A percentile compares a stretch with the other conserved stretches of the same genome.
Conservation (phyloP, 1,284 basidiomycete genomes). For the Xerocomus nothofagi region DNA sequence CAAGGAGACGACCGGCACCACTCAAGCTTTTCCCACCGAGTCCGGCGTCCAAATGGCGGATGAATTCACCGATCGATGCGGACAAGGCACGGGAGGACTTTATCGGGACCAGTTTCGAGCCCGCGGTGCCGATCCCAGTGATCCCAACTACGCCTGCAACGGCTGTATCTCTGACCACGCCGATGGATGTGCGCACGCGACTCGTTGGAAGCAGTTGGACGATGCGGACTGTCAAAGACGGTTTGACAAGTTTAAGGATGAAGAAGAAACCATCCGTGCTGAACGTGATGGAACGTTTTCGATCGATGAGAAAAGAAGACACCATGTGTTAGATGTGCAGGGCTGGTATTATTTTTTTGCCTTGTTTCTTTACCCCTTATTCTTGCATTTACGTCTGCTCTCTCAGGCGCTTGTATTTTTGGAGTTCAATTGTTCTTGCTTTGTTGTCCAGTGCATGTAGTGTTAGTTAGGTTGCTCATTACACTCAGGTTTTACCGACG, state of each 20-base stretch:
- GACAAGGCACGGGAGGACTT: constrained; percentile 28
- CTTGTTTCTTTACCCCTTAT: not conserved
- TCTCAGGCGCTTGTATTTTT: not conserved
- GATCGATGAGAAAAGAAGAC: constrained; percentile 22
- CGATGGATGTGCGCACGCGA: not conserved
- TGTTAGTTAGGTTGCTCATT: constrained; percentile 4
- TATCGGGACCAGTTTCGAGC: constrained; percentile 28
- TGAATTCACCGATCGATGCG: constrained; percentile 26
- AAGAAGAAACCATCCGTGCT: constrained; percentile 29
- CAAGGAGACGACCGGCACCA: constrained; percentile 46
- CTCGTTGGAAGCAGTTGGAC: not conserved
- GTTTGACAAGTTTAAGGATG: constrained; percentile 6
- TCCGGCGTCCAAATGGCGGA: constrained; percentile 18
- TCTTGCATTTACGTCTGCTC: not conserved
- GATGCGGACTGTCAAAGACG: constrained; percentile 6
- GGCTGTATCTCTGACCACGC: not conserved
- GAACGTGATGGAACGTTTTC: constrained; percentile 29
- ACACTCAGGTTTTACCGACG: not conserved
- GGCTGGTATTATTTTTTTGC: not conserved
- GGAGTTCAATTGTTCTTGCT: not conserved
- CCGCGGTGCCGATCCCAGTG: not conserved
- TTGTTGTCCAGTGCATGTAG: constrained; percentile 5
- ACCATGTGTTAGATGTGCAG: not conserved
- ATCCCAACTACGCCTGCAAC: constrained; percentile 3
- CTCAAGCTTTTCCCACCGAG: constrained; percentile 39